Evolutionary conservation across 2,329 filamentous ascomycete genomes (phyloP).

Genomic region (Xylaria sp.): DNA sequence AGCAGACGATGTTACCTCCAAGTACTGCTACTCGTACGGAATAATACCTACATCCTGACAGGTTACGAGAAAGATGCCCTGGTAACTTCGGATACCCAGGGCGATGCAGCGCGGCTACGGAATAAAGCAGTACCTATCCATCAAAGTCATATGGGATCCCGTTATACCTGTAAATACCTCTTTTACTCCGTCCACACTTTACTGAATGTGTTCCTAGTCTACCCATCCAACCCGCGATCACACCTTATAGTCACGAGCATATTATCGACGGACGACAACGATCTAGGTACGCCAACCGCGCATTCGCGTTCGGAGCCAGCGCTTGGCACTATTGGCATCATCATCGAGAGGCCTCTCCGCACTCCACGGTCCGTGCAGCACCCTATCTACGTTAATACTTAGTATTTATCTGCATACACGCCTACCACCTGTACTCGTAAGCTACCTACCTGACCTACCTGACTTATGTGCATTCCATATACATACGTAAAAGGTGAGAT

Average conservation of each 20-base stretch:
- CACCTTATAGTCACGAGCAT: constrained; percentile 9
- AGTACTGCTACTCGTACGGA: too few relatives aligned
- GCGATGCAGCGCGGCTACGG: not conserved
- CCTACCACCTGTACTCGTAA: too few relatives aligned
- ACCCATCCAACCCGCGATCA: constrained; percentile 3
- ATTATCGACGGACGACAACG: constrained; percentile 5
- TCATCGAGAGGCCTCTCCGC: constrained; percentile 6
- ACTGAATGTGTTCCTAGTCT: not conserved
- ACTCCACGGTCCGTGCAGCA: not conserved
- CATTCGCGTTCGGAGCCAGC: not conserved
- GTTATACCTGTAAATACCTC: not conserved
- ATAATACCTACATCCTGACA: too few relatives aligned
- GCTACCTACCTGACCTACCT: too few relatives aligned
- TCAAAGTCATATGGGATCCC: not conserved
- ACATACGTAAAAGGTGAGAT: too few relatives aligned
- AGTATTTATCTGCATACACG: not conserved
- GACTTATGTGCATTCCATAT: too few relatives aligned
- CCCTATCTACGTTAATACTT: not conserved
- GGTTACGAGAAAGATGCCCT: too few relatives aligned
- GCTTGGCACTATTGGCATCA: not conserved
- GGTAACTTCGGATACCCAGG: not conserved
- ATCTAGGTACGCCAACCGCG: constrained; percentile 3
- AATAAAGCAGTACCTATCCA: too few relatives aligned
- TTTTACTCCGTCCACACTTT: too few relatives aligned
- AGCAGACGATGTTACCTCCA: not conserved